Conservation (phyloP, 164 flowering plant species). For the Berberis thunbergii region DNA sequence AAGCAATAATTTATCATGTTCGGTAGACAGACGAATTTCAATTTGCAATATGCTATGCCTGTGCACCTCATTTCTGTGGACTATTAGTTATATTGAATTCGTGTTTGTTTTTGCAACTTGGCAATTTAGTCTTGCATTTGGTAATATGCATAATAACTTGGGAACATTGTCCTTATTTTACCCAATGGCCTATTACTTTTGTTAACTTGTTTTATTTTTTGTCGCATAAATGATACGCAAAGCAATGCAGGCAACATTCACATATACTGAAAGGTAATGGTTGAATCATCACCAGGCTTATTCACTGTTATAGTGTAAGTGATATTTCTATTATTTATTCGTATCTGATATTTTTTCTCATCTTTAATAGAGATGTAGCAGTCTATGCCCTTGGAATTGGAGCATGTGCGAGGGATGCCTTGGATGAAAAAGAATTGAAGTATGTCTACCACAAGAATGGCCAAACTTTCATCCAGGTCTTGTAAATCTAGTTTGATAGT, state of each 20-base stretch:
- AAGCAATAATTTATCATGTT: no score
- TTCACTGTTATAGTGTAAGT: background rate
- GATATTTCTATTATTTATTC: background rate
- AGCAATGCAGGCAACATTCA: constrained; percentile 32
- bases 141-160: no score
- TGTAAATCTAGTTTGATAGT: no score
- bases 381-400: constrained; percentile 90
- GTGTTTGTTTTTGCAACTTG: no score
- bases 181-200: background rate
- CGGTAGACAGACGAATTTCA: no score
- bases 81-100: no score
- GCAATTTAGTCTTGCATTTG: no score
- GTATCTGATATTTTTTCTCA: constrained; percentile 1
- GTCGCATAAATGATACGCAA: constrained; percentile 6
- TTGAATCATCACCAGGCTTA: background rate
- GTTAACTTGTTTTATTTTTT: background rate
- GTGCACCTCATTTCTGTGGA: no score
- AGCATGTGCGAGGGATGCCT: constrained; percentile 64
- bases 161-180: background rate
- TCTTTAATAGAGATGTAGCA: constrained; percentile 60
- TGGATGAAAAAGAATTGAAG: constrained; percentile 76
- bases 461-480: constrained; percentile 12
- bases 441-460: constrained; percentile 78
- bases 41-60: no score
- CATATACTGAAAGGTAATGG: constrained; percentile 56